Evolutionary conservation across 2,329 filamentous ascomycete genomes (phyloP).

Genomic region (Trichoderma hamatum): DNA sequence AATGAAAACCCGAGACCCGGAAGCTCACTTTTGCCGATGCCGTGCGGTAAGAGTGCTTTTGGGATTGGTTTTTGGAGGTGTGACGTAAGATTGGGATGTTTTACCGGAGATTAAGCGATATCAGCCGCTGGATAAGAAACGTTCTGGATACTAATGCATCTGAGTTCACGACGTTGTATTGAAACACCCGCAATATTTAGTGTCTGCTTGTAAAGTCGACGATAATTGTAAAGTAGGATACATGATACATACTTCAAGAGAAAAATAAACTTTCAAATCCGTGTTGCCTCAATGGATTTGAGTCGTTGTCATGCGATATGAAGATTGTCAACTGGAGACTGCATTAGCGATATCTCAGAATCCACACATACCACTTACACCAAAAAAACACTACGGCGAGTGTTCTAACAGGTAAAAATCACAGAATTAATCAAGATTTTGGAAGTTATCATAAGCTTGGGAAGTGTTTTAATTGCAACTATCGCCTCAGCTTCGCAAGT

Average conservation of each 20-base stretch:
- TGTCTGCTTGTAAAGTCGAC: too few relatives aligned
- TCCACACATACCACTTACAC: neutral
- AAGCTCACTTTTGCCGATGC: constrained; percentile 32
- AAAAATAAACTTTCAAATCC: neutral
- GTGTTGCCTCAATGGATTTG: neutral
- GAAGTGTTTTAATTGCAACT: neutral
- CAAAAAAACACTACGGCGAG: neutral
- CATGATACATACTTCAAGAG: too few relatives aligned
- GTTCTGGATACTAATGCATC: too few relatives aligned
- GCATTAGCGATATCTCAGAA: neutral
- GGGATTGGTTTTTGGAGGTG: neutral
- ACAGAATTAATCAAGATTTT: too few relatives aligned
- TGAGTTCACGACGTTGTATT: too few relatives aligned
- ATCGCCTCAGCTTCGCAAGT: neutral
- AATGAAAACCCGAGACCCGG: constrained; percentile 29
- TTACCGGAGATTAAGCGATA: constrained; percentile 13
- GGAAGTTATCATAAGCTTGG: neutral
- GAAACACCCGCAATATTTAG: neutral
- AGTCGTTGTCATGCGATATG: neutral
- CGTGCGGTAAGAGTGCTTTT: neutral
- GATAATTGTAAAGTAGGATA: too few relatives aligned
- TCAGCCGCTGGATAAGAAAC: neutral
- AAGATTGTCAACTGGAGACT: neutral
- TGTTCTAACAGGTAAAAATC: neutral
- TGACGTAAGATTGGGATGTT: constrained; percentile 11